A percentile compares a stretch with the other conserved stretches of the same genome.
Conservation (phyloP, 768 basidiomycete species). For the Leucosporidium scottii region DNA sequence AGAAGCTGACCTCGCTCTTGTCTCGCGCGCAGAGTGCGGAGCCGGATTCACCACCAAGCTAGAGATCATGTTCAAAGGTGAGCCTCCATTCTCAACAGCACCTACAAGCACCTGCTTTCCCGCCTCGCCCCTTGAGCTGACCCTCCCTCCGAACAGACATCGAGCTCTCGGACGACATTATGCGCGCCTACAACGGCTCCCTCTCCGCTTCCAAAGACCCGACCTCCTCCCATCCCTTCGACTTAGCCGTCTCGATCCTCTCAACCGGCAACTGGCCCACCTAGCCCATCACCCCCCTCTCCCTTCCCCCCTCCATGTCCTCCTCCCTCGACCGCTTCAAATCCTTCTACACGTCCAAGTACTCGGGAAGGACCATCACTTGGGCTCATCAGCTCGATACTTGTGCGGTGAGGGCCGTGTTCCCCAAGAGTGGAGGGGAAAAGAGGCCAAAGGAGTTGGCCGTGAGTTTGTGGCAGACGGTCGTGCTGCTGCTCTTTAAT, state of each 20-base stretch:
- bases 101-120: constrained; percentile 75
- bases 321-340: constrained; percentile 57
- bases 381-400: constrained; percentile 87
- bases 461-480: constrained; percentile 81
- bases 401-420: constrained; percentile 64
- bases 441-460: constrained; percentile 64
- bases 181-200: constrained; percentile 55
- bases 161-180: constrained; percentile 56
- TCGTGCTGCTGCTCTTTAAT: constrained; percentile 83
- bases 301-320: constrained; percentile 64
- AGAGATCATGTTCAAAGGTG: constrained; percentile 71
- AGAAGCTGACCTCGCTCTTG: constrained; percentile 2
- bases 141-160: constrained; percentile 34
- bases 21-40: constrained; percentile 63
- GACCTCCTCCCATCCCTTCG: constrained; percentile 40
- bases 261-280: constrained; percentile 79
- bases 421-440: constrained; percentile 46
- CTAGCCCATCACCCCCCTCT: constrained; percentile 41
- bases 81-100: too few species aligned
- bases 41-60: constrained; percentile 83
- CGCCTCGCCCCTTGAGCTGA: too few species aligned
- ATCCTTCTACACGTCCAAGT: constrained; percentile 68
- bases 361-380: constrained; percentile 64
- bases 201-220: background rate
- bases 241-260: constrained; percentile 70